Conservation (phyloP, 2,329 filamentous ascomycete species). For the Fusarium compactum region DNA sequence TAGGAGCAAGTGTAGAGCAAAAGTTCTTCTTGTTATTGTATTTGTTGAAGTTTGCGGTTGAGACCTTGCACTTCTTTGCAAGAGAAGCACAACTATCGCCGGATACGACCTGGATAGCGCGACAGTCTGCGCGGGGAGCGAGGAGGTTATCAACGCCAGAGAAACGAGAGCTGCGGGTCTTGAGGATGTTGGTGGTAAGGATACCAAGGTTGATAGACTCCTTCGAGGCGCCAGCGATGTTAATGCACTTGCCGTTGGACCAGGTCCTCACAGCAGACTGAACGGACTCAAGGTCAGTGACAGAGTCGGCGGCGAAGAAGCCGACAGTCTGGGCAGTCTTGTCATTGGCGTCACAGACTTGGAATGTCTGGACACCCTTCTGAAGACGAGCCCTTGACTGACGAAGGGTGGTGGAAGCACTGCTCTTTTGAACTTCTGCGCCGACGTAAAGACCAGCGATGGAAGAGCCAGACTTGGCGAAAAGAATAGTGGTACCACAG, state of each 20-base stretch:
- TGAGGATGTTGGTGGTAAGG: constrained; percentile 24
- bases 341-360: constrained; percentile 36
- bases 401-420: constrained; percentile 32
- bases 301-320: constrained; percentile 35
- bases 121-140: constrained; percentile 40
- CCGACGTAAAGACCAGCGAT: constrained; percentile 43
- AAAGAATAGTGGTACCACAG: constrained; percentile 41
- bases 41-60: constrained; percentile 52
- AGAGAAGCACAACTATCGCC: constrained; percentile 55
- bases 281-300: constrained; percentile 24
- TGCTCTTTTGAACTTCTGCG: constrained; percentile 42
- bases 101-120: constrained; percentile 47
- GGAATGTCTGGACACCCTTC: constrained; percentile 37
- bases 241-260: constrained; percentile 40
- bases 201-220: constrained; percentile 31
- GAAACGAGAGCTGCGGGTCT: constrained; percentile 39
- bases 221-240: constrained; percentile 10
- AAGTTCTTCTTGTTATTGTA: constrained; percentile 53
- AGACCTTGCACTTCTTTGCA: constrained; percentile 55
- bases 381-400: constrained; percentile 25
- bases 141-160: constrained; percentile 24
- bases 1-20: constrained; percentile 50
- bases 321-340: constrained; percentile 38
- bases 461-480: constrained; percentile 42
- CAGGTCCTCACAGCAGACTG: constrained; percentile 39